Evolutionary conservation across 768 basidiomycete genomes (phyloP).

Genomic region (Termitomyces sp.): DNA sequence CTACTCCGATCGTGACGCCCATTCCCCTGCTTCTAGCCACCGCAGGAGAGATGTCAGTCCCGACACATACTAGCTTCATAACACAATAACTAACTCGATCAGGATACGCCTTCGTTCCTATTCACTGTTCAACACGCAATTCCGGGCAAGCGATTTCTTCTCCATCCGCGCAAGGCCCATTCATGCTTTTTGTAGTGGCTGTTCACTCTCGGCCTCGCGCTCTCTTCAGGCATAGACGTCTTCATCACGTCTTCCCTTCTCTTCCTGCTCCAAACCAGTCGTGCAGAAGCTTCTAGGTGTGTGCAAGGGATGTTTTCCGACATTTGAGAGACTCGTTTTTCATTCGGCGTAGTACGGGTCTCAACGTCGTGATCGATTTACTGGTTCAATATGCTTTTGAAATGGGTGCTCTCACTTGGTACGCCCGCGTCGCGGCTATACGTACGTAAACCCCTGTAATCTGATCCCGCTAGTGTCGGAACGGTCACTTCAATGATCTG

Average conservation of each 20-base stretch:
- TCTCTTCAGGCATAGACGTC: slow-evolving; percentile 36
- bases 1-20: neutral
- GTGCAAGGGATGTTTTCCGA: slow-evolving; percentile 1
- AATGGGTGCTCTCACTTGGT: slow-evolving; percentile 38
- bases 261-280: slow-evolving; percentile 27
- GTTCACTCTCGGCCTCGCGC: slow-evolving; percentile 36
- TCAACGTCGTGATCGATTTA: slow-evolving; percentile 8
- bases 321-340: neutral
- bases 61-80: neutral
- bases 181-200: slow-evolving; percentile 27
- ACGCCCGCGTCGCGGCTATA: no score
- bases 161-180: neutral
- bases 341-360: neutral
- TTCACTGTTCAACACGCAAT: slow-evolving; percentile 11
- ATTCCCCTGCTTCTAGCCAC: slow-evolving; percentile 13
- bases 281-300: slow-evolving; percentile 24
- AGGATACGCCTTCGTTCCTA: slow-evolving; percentile 19
- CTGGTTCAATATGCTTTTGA: slow-evolving; percentile 30
- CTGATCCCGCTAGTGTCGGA: slow-evolving; percentile 1
- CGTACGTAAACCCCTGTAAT: no score
- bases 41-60: slow-evolving; percentile 19
- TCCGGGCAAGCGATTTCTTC: slow-evolving; percentile 4
- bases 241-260: slow-evolving; percentile 31
- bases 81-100: neutral
- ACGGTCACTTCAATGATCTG: slow-evolving; percentile 11